Evolutionary conservation across 805 yeast species (phyloP), one percentile per base, ranked within the genome.

Genomic region (Scheffersomyces stipitis): DNA sequence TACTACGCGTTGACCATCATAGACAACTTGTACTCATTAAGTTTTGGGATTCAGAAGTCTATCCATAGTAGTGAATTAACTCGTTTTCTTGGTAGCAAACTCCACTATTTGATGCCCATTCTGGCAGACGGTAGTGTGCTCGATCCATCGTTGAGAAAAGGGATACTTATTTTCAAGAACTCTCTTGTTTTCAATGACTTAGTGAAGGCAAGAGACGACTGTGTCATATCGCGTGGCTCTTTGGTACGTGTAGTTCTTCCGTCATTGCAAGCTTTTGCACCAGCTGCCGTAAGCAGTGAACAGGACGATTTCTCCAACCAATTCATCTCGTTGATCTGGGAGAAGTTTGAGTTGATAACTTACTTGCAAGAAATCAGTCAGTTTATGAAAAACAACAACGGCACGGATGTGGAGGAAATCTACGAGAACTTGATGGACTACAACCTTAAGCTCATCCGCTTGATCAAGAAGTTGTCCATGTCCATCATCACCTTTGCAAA

Each of bases 11-110:
- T 80, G 26, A 59, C 67, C 9, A 56, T 76, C 12, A 34, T 80
- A 26, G 84, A 79, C 51, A 64, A 73, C n/a, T 45, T 79, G 15
- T 76, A 76, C 42, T 59, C 78, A 12, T 53, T 80, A 18, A 65
- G 75, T 15, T 78, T 70, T 58, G 85, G 84, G 5, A 56, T 59
- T 1, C 77, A 74, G 15, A 54, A 48, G 27, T 31, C 33, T 10
- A 24, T 42, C 13, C 26, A 35, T n/a, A 29, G 31, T 10, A 38
- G 33, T 10, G 34, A 36, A 4, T 33, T 29, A 34, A 28, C 20
- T 29, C 28, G 28, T 6, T 33, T 41, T 5, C 40, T 56, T 16
- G 29, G 33, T 8, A 18, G 32, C 1, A 46, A 57, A 28, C 15
- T 52, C 15, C 28, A 37, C 9, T 36, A 34, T 18, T 41, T 58